Evolutionary conservation across 2,329 filamentous ascomycete species (phyloP).

Genomic region (Exophiala spinifera): DNA sequence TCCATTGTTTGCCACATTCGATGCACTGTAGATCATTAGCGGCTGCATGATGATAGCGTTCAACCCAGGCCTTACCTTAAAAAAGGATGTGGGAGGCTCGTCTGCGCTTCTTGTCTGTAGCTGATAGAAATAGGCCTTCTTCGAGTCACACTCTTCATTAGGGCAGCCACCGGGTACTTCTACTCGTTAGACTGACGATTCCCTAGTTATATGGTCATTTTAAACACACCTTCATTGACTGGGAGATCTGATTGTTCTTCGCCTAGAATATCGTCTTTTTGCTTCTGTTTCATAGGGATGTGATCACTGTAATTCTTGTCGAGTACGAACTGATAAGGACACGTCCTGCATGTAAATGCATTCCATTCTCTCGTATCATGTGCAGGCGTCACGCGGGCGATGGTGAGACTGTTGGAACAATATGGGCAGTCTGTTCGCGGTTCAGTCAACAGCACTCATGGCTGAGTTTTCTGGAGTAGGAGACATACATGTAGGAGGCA

Average conservation of each 20-base stretch:
- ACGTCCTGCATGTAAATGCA: conserved; percentile 91
- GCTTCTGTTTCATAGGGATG: conserved; percentile 74
- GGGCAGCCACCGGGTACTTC: conserved; percentile 56
- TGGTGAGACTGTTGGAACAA: conserved; percentile 49
- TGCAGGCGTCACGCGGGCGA: conserved; percentile 39
- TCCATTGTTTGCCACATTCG: conserved; percentile 46
- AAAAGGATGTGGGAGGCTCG: conserved; percentile 97
- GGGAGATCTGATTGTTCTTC: conserved; percentile 29
- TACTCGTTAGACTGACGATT: neutral
- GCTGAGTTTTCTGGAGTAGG: neutral
- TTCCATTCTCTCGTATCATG: conserved; percentile 54
- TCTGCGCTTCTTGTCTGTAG: conserved; percentile 97
- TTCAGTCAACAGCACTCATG: conserved; percentile 3
- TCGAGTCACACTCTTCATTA: conserved; percentile 73
- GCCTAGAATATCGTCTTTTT: conserved; percentile 86
- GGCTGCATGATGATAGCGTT: conserved; percentile 21
- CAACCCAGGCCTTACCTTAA: conserved; percentile 58
- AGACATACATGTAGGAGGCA: conserved; percentile 41
- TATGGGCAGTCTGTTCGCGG: conserved; percentile 45
- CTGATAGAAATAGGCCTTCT: conserved; percentile 89
- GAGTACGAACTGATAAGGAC: conserved; percentile 85
- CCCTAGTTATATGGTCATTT: neutral
- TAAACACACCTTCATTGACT: conserved; percentile 25
- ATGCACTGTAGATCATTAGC: conserved; percentile 41
- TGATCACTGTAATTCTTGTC: conserved; percentile 78